A percentile compares a stretch with the other conserved stretches of the same genome.
Conservation (phyloP, 176 grass and related monocot species). For the Eleusine indica region DNA sequence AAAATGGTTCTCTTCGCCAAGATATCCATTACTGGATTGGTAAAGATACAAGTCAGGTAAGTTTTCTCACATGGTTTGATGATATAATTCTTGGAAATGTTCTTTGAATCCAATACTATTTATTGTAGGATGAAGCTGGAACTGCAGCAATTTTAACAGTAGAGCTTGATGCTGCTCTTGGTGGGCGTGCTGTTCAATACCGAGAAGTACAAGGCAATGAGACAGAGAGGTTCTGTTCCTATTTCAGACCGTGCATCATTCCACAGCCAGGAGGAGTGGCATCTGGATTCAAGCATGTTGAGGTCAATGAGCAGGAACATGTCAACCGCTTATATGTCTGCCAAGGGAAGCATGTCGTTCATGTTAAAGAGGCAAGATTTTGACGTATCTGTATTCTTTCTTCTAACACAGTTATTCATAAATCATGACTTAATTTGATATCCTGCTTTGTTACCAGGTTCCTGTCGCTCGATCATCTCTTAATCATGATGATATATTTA, state of each 20-base stretch:
- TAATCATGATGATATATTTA: slow-evolving; percentile 96
- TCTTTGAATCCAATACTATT: slow-evolving; percentile 30
- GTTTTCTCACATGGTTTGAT: slow-evolving; percentile 41
- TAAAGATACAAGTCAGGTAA: slow-evolving; percentile 97
- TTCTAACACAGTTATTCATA: neutral
- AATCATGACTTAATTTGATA: slow-evolving; percentile 21
- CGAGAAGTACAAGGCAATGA: slow-evolving; percentile 93
- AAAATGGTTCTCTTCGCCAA: slow-evolving; percentile 85
- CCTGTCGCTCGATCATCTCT: slow-evolving; percentile 88
- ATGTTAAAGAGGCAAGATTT: slow-evolving; percentile 91
- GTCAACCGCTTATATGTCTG: slow-evolving; percentile 81
- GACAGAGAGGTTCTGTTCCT: slow-evolving; percentile 87
- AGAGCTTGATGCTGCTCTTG: slow-evolving; percentile 88
- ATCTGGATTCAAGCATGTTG: slow-evolving; percentile 90
- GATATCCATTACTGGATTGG: slow-evolving; percentile 99
- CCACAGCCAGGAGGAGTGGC: slow-evolving; percentile 85
- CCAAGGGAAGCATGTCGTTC: slow-evolving; percentile 91
- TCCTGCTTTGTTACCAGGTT: slow-evolving; percentile 62
- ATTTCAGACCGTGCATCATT: slow-evolving; percentile 98
- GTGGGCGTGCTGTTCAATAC: slow-evolving; percentile 92
- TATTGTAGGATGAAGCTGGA: slow-evolving; percentile 81
- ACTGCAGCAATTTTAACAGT: slow-evolving; percentile 91
- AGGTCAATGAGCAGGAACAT: slow-evolving; percentile 76
- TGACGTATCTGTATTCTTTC: neutral
- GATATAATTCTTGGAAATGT: slow-evolving; percentile 17